Evolutionary conservation across 768 basidiomycete genomes (phyloP), one percentile per base, ranked within the genome.

Genomic region (Podaxis sp.): DNA sequence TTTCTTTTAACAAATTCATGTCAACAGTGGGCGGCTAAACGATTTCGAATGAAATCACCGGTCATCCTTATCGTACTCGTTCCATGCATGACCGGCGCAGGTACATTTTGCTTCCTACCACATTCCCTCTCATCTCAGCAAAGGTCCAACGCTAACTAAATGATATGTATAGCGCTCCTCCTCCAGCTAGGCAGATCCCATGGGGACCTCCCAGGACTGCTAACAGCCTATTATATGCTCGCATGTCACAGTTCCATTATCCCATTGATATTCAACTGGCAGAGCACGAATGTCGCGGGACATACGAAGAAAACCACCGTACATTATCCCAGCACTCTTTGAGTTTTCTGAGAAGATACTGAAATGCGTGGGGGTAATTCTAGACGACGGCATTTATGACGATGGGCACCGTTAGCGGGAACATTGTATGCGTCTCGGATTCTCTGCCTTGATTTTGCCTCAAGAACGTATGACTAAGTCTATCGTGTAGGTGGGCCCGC

Each of bases 251-350:
- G 60, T 15, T 66, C 71, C 19, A 61, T 70, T 19, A 60, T 61
- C 1, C 73, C 75, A 0, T 66, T 67, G 12, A 64, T 76, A 37
- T 63, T 73, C 17, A 74, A 72, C 54, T 76, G 75, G 75, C 72
- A 75, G 52, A 69, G 73, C 15, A 69, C 74, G 1, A 76, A 76
- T 57, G 73, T 74, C 6, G 75, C 75, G 7, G 75, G 75, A 1
- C 74, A 72, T 53, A 72, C 72, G 2, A 73, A 73, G 64, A 73
- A 72, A 52, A 65, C 71, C 11, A 66, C 71, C 1, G 72, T 69
- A 57, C 40, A 68, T 57, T 11, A 25, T 13, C 8, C 7, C 25
- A 15, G 43, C 19, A n/a, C 12, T 19, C 17, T 40, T 46, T 19
- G 8, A 33, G 8, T 2, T n/a, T 15, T 43, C 24, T 49, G 0